phyloP scores from a whole-genome alignment of 306 rosid genomes.

The Canavalia ensiformis region DNA sequence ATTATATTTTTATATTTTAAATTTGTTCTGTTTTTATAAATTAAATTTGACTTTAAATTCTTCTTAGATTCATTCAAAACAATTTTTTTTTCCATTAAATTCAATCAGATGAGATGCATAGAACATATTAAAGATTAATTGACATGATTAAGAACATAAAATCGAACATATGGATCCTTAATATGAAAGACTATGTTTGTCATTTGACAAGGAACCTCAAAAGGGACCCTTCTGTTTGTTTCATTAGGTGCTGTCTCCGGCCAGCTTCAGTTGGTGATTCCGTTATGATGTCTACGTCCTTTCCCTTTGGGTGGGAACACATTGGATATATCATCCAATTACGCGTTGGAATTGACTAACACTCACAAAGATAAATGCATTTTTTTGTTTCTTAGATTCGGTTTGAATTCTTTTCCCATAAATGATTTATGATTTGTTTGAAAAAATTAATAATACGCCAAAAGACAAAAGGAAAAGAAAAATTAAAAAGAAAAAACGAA shows the following conservation, averaged over 20 bases:
- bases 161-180: too few relatives aligned
- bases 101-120: too few relatives aligned
- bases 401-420: neutral
- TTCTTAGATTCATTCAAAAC: too few relatives aligned
- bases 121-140: too few relatives aligned
- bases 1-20: too few relatives aligned
- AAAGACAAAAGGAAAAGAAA: neutral
- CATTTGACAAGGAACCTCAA: neutral
- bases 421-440: neutral
- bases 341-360: conserved; percentile 23
- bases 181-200: conserved; percentile 5
- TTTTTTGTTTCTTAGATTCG: neutral
- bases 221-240: neutral
- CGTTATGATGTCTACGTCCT: neutral
- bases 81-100: too few relatives aligned
- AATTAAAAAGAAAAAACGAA: neutral
- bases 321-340: conserved; percentile 36
- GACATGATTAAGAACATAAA: too few relatives aligned
- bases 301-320: neutral
- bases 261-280: conserved; percentile 46
- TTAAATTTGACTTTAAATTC: too few relatives aligned
- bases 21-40: too few relatives aligned
- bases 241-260: conserved; percentile 41
- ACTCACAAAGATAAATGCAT: neutral
- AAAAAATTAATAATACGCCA: neutral